Evolutionary conservation across 2,329 filamentous ascomycete genomes (phyloP).

Genomic region (Neoarthrinium moseri): DNA sequence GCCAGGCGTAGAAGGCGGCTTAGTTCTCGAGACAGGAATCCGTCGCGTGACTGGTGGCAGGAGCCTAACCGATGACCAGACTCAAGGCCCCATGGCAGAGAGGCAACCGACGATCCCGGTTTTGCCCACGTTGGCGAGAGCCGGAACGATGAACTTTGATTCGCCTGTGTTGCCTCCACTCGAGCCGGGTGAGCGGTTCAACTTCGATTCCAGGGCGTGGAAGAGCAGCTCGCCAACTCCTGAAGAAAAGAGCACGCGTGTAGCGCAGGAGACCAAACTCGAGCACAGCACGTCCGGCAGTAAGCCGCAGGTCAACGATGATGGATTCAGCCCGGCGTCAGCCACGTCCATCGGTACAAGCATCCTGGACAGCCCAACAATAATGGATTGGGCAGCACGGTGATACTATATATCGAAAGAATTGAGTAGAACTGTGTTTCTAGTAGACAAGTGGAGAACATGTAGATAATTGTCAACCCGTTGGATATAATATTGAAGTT

Average conservation of each 20-base stretch:
- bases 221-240: background rate
- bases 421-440: no score
- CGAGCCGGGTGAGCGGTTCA: conserved; percentile 3
- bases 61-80: no score
- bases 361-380: conserved; percentile 1
- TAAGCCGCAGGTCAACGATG: background rate
- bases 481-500: no score
- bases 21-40: background rate
- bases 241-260: no score
- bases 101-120: conserved; percentile 2
- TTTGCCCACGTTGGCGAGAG: conserved; percentile 3
- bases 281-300: no score
- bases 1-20: background rate
- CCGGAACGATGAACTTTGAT: conserved; percentile 5
- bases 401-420: no score
- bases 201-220: conserved; percentile 9
- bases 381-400: conserved; percentile 3
- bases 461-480: no score
- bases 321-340: background rate
- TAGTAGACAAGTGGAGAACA: no score
- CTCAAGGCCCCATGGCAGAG: background rate
- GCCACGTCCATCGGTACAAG: background rate
- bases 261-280: no score
- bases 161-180: conserved; percentile 7
- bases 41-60: background rate